Evolutionary conservation across 169 alveolate species (phyloP).

Genomic region (Cyclospora cayetanensis): DNA sequence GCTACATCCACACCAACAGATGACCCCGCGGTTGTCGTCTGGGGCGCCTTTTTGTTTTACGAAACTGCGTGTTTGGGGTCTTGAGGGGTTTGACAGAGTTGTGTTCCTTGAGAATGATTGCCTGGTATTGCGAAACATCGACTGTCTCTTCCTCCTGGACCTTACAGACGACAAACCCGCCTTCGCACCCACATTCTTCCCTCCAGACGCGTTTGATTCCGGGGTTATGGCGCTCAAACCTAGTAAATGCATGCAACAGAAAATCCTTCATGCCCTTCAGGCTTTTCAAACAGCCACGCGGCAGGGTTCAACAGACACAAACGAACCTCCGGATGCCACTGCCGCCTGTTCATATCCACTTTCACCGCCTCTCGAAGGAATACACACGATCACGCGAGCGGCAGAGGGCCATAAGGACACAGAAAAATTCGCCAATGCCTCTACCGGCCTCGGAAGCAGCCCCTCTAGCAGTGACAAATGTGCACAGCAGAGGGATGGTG

Average conservation of each 20-base stretch:
- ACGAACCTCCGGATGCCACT: too few species aligned
- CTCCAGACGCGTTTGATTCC: constrained; percentile 67
- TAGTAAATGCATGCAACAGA: not conserved
- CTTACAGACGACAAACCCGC: constrained; percentile 31
- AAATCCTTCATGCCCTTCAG: constrained; percentile 17
- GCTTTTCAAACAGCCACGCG: too few species aligned
- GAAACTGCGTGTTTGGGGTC: constrained; percentile 64
- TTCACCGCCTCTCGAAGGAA: too few species aligned
- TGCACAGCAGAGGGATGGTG: too few species aligned
- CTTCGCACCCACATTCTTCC: constrained; percentile 66
- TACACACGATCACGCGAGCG: too few species aligned
- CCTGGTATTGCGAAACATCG: constrained; percentile 5
- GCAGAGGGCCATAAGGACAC: too few species aligned
- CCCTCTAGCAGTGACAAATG: too few species aligned
- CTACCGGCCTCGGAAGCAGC: too few species aligned
- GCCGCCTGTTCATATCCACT: too few species aligned
- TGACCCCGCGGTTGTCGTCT: not conserved
- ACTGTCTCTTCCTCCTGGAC: not conserved
- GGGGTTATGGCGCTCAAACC: constrained; percentile 65
- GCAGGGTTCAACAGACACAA: too few species aligned
- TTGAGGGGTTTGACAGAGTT: not conserved
- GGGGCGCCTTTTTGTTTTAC: not conserved
- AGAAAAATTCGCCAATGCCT: too few species aligned
- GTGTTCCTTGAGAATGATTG: constrained; percentile 64
- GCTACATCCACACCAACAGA: not conserved